Conservation (phyloP, 805 yeast genomes). For the Clavispora phyllophila region DNA sequence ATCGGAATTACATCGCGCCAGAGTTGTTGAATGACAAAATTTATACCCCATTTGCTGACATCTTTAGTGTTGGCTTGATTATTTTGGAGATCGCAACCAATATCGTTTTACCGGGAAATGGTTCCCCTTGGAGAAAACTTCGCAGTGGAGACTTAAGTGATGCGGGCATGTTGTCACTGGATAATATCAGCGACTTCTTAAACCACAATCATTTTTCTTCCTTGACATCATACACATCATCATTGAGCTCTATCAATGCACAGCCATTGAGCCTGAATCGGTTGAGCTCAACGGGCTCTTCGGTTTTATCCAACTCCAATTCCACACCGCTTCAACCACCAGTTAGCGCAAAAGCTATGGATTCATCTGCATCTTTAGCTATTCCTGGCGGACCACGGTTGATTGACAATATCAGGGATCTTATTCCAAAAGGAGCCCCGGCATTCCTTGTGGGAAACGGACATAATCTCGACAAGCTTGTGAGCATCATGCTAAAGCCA, state of each 20-base stretch:
- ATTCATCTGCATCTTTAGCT: not conserved
- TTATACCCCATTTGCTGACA: constrained; percentile 89
- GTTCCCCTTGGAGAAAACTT: constrained; percentile 92
- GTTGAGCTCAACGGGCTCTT: constrained; percentile 1
- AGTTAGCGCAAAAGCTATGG: not conserved
- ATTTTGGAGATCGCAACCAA: constrained; percentile 96
- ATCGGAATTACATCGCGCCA: constrained; percentile 95
- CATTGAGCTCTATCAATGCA: constrained; percentile 13
- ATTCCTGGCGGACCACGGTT: not conserved
- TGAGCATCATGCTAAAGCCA: constrained; percentile 86
- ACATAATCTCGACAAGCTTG: constrained; percentile 66
- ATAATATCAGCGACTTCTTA: constrained; percentile 39
- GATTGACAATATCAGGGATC: constrained; percentile 22
- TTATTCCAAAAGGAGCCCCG: constrained; percentile 84
- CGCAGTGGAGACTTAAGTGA: constrained; percentile 94
- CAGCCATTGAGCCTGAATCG: constrained; percentile 9
- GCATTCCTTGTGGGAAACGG: constrained; percentile 59
- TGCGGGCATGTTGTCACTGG: constrained; percentile 75
- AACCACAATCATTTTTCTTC: constrained; percentile 34
- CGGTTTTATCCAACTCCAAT: constrained; percentile 1
- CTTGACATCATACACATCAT: constrained; percentile 28
- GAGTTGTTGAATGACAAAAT: constrained; percentile 79
- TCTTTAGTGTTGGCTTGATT: constrained; percentile 89
- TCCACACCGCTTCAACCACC: constrained; percentile 3
- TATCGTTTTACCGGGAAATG: constrained; percentile 91